Evolutionary conservation across 1,139 yeast species (phyloP), one percentile per base, ranked within the genome.

Genomic region (Zygosaccharomyces pseudobailii): DNA sequence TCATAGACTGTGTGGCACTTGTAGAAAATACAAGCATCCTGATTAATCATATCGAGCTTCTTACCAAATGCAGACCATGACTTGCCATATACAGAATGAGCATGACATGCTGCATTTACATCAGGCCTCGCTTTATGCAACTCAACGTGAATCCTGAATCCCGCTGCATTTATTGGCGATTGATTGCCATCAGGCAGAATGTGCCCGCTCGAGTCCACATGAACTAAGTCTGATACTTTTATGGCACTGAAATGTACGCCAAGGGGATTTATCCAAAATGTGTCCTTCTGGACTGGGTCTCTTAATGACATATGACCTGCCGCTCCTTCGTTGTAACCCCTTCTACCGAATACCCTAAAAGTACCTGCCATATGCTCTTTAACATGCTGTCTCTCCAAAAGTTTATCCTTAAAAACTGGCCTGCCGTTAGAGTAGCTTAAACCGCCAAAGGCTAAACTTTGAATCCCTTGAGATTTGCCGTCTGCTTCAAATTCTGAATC

Each of bases 281-380:
- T 82, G 36, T 72, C 66, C 21, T 79, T 78, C 50, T 79, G 76
- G 42, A 83, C 77, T 2, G 92, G 92, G 58, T 84, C 92, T 52
- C 88, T 73, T 17, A 84, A 74, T 2, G 88, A 80, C 46, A 84
- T 84, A 63, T 84, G 92, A 24, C 92, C 92, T 0, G 92, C 87
- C 8, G 81, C 65, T 7, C 92, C 92, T 63, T 83, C 87, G 21
- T 80, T 72, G 65, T 71, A 84, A n/a, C 87, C 87, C 54, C 75
- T 76, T 54, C 88, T 74, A n/a, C 86, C 85, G 62, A 84, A 83
- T 3, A 82, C 78, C 47, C 92, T 74, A 68, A 84, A 84, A 1
- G 88, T 87, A 10, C 80, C 88, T 1, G 92, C 92, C 84, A 83
- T 78, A 59, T 84, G 90, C 62, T 84, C 77, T 50, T 77, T 69